These are phyloP conservation scores for Metschnikowia lochheadii DNA, from an alignment of 805 yeast genomes.

Conservation along the genomic window DNA sequence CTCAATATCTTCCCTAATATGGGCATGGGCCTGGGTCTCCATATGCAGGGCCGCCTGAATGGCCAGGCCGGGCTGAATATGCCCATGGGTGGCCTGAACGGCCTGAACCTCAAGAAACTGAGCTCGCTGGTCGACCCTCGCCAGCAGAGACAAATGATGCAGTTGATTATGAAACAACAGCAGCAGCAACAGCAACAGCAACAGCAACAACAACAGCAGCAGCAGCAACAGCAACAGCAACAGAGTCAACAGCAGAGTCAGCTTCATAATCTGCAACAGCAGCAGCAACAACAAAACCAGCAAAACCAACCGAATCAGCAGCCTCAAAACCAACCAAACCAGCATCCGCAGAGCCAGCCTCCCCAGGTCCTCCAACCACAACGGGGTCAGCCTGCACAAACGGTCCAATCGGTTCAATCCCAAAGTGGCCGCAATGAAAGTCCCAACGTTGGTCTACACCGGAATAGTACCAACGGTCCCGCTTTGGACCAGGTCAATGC, in stretches of 20 bases:
- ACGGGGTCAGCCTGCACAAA: constrained; percentile 7
- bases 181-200: constrained; percentile 17
- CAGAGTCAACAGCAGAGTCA: not conserved
- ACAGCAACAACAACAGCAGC: constrained; percentile 23
- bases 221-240: not conserved
- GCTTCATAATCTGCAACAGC: constrained; percentile 16
- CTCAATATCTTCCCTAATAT: constrained; percentile 14
- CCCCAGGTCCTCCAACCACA: constrained; percentile 9
- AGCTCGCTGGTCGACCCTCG: constrained; percentile 9
- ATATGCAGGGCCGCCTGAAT: constrained; percentile 3
- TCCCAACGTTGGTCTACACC: not conserved
- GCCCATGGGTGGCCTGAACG: constrained; percentile 1
- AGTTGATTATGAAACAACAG: constrained; percentile 25
- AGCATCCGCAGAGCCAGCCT: constrained; percentile 18
- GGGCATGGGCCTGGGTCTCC: constrained; percentile 16
- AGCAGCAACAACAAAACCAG: constrained; percentile 24
- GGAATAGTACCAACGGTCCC: constrained; percentile 6
- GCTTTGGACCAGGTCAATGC: constrained; percentile 12
- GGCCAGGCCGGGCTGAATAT: not conserved
- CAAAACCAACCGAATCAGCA: constrained; percentile 23
- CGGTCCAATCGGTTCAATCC: constrained; percentile 7
- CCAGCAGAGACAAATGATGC: constrained; percentile 23
- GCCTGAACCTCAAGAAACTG: not conserved
- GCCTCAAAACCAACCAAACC: constrained; percentile 19
- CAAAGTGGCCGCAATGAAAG: not conserved